phyloP scores from a whole-genome alignment of 139 green algal genomes.

The Nannochloris sp. region DNA sequence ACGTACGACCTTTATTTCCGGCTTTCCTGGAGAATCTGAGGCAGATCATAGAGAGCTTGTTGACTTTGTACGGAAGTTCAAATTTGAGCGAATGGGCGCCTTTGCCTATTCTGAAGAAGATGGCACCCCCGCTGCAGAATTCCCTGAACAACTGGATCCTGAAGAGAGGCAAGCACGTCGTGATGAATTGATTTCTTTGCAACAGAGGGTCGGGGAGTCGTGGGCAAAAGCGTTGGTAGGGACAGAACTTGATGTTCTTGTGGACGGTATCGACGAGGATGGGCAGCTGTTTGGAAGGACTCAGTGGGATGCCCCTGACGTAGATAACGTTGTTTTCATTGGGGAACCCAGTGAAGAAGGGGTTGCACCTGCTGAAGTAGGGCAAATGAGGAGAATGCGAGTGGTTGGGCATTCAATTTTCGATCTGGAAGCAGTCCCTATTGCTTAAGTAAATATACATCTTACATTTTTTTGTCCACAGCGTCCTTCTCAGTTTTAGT shows the following conservation, averaged over 20 bases:
- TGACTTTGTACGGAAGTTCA: constrained; percentile 53
- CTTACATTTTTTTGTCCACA: no score
- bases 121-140: constrained; percentile 70
- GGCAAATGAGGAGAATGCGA: constrained; percentile 59
- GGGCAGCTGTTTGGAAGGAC: constrained; percentile 65
- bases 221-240: constrained; percentile 60
- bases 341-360: constrained; percentile 22
- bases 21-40: constrained; percentile 75
- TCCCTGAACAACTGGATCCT: constrained; percentile 38
- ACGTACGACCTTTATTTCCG: constrained; percentile 85
- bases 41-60: constrained; percentile 70
- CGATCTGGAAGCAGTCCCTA: constrained; percentile 67
- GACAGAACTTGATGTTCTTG: constrained; percentile 57
- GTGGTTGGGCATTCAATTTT: constrained; percentile 57
- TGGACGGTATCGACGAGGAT: constrained; percentile 66
- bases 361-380: constrained; percentile 32
- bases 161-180: constrained; percentile 51
- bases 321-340: constrained; percentile 78
- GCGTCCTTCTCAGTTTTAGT: no score
- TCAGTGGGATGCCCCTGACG: constrained; percentile 51
- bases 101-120: constrained; percentile 86
- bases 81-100: constrained; percentile 75
- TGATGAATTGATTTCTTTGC: constrained; percentile 67
- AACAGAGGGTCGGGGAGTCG: constrained; percentile 60
- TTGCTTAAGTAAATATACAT: constrained; percentile 42